Evolutionary conservation across 371 early-diverging fungal species (phyloP).

Genomic region (Circinella umbellata): DNA sequence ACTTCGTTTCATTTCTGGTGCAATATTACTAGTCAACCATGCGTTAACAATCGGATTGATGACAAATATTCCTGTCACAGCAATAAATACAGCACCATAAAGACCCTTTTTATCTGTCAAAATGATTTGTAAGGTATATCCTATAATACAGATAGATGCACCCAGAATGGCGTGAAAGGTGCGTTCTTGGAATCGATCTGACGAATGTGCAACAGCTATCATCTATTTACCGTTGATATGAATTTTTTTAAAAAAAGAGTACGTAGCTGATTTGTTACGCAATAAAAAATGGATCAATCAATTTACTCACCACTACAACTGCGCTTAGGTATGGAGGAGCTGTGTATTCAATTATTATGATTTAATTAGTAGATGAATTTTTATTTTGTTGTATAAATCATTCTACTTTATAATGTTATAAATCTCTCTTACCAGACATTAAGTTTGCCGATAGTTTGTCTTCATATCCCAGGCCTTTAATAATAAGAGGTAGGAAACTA

Average conservation of each 20-base stretch:
- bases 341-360: conserved; percentile 13
- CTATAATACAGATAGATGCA: conserved; percentile 38
- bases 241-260: background rate
- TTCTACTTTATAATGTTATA: too few relatives aligned
- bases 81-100: conserved; percentile 46
- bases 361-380: background rate
- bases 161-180: conserved; percentile 48
- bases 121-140: conserved; percentile 36
- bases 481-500: conserved; percentile 49
- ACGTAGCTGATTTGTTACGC: background rate
- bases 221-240: conserved; percentile 27
- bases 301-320: conserved; percentile 40
- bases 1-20: conserved; percentile 52
- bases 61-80: conserved; percentile 49
- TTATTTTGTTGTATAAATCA: too few relatives aligned
- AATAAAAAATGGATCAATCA: background rate
- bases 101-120: conserved; percentile 21
- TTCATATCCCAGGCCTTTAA: conserved; percentile 50
- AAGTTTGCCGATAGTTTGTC: conserved; percentile 49
- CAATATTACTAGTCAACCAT: conserved; percentile 52
- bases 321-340: conserved; percentile 54
- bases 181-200: conserved; percentile 40
- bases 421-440: conserved; percentile 42
- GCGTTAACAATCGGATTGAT: conserved; percentile 57
- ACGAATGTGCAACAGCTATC: conserved; percentile 44